Evolutionary conservation across 208 protist genomes (phyloP), one percentile per base, ranked within the genome.

Genomic region (Leishmania tropica): DNA sequence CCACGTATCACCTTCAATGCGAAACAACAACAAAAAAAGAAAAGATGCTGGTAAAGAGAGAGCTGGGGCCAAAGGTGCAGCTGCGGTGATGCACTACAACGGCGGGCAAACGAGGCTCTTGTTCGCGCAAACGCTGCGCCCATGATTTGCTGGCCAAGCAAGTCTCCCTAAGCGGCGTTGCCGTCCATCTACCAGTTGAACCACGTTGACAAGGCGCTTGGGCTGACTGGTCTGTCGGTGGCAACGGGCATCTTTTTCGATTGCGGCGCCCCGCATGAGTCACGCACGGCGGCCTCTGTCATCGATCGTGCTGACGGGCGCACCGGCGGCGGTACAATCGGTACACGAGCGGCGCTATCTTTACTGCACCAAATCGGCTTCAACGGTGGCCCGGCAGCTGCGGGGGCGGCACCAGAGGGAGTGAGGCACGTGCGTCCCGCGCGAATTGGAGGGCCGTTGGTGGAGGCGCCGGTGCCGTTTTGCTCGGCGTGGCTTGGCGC

Each of bases 221-320:
- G 37, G 58, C n/a, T n/a, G 75, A 13, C 21, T 37, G 28, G 13
- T 31, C 11, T 62, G 51, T 31, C 51, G 31, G 73, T 40, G 31
- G 5, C 31, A 1, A 42, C 17, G 3, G 51, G 19, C 73, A 58
- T 40, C 48, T 53, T 75, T 68, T n/a, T 54, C 24, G n/a, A 74
- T 24, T 37, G 15, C 1, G 64, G 51, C 54, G n/a, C 31, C n/a
- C 71, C 45, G 1, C 37, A 8, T 45, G 82, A 51, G 3, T 7
- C 65, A 21, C 83, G 64, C 64, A 80, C 68, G 10, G 83, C 83
- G 19, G 83, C 83, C 83, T 83, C 78, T 19, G 83, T 86, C 74
- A 86, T 70, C 11, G 65, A 81, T 31, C 75, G 60, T 4, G 83
- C 83, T 17, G 83, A 86, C n/a, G 72, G 80, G n/a, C 83, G 83